These are phyloP conservation scores for Lactarius psammicola DNA, from an alignment of 768 basidiomycete genomes.

Conservation along the genomic window DNA sequence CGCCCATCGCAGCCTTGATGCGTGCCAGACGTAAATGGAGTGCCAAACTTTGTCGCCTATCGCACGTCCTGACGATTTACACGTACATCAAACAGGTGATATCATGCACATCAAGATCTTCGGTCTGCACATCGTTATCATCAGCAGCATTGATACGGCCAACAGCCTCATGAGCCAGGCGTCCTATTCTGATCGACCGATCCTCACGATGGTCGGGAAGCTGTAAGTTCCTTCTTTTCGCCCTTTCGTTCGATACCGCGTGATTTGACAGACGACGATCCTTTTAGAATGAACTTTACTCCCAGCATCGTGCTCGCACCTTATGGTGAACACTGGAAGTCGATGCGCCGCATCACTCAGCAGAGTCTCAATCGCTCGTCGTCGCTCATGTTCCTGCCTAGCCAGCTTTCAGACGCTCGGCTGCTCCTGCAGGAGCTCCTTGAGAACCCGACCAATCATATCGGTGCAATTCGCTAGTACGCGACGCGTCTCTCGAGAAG, in stretches of 20 bases:
- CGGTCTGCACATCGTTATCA: constrained; percentile 29
- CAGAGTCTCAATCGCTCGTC: constrained; percentile 28
- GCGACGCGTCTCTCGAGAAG: constrained; percentile 13
- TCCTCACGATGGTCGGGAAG: constrained; percentile 28
- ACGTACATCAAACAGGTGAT: constrained; percentile 15
- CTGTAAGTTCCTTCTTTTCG: constrained; percentile 10
- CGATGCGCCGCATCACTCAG: constrained; percentile 28
- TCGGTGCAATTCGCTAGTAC: constrained; percentile 26
- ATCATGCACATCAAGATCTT: constrained; percentile 27
- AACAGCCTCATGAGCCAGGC: constrained; percentile 27
- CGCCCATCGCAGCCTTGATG: not conserved
- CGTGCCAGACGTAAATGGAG: not conserved
- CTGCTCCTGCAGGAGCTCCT: constrained; percentile 26
- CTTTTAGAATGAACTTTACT: constrained; percentile 24
- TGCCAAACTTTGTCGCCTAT: not conserved
- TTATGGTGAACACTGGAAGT: constrained; percentile 28
- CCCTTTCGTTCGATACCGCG: not conserved
- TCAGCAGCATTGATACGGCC: constrained; percentile 23
- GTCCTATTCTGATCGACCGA: constrained; percentile 28
- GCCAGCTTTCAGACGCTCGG: constrained; percentile 24
- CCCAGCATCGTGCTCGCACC: constrained; percentile 28
- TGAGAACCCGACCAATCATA: constrained; percentile 16
- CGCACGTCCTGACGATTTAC: not conserved
- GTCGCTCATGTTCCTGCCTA: constrained; percentile 21
- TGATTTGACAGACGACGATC: not conserved